Evolutionary conservation across 164 flowering plant species (phyloP).

Genomic region (Sedum album): DNA sequence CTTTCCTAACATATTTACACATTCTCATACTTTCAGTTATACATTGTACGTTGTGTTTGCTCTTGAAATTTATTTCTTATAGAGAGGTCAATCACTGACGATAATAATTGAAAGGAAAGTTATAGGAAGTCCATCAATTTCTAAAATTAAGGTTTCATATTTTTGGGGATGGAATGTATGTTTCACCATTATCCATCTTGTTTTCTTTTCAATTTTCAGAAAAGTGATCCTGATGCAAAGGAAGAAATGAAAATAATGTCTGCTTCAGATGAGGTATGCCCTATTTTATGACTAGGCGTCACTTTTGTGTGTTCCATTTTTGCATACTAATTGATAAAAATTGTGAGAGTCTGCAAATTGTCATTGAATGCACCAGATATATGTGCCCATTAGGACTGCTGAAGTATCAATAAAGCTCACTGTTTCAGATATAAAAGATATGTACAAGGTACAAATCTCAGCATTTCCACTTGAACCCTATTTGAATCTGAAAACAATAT

Average conservation of each 20-base stretch:
- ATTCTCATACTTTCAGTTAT: not conserved
- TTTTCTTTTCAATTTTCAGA: not conserved
- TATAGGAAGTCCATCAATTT: not conserved
- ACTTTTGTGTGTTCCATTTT: not conserved
- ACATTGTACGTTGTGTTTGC: not conserved
- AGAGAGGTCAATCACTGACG: not conserved
- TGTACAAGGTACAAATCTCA: slow-evolving; percentile 49
- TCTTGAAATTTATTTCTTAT: not conserved
- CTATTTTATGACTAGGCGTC: not conserved
- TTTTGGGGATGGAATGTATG: not conserved
- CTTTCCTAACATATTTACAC: not conserved
- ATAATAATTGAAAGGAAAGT: not conserved
- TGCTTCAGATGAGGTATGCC: not conserved
- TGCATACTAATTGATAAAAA: not conserved
- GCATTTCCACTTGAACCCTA: not conserved
- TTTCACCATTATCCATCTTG: not conserved
- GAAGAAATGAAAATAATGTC: not conserved
- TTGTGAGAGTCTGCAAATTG: not conserved
- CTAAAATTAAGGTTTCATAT: not conserved
- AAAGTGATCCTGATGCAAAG: not conserved
- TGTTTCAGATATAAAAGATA: slow-evolving; percentile 42
- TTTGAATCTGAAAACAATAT: not conserved
- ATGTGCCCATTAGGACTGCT: slow-evolving; percentile 21
- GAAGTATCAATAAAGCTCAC: slow-evolving; percentile 36
- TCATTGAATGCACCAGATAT: slow-evolving; percentile 21